Evolutionary conservation across 306 rosid species (phyloP).

Genomic region (Neltuma alba): DNA sequence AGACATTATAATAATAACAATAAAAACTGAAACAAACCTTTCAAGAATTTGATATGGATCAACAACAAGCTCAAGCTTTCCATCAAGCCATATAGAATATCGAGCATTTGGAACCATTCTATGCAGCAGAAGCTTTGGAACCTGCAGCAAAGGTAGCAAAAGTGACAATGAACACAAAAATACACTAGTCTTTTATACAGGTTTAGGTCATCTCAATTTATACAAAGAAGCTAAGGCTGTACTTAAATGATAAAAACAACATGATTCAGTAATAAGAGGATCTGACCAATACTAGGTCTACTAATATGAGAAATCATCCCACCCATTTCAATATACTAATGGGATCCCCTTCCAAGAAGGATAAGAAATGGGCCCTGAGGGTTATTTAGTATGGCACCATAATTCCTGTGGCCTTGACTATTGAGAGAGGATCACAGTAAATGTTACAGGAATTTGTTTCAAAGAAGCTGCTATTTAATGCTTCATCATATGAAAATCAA

Average conservation of each 20-base stretch:
- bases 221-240: slow-evolving; percentile 25
- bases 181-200: slow-evolving; percentile 5
- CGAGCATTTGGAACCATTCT: slow-evolving; percentile 92
- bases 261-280: slow-evolving; percentile 17
- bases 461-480: background rate
- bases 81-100: slow-evolving; percentile 93
- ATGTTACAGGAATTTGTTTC: background rate
- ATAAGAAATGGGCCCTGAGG: background rate
- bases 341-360: background rate
- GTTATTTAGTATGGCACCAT: slow-evolving; percentile 3
- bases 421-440: background rate
- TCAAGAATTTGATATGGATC: slow-evolving; percentile 95
- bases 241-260: slow-evolving; percentile 26
- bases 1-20: background rate
- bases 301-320: slow-evolving; percentile 26
- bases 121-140: slow-evolving; percentile 95
- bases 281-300: slow-evolving; percentile 27
- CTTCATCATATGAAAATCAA: slow-evolving; percentile 11
- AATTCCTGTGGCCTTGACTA: slow-evolving; percentile 15
- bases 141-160: slow-evolving; percentile 52
- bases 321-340: background rate
- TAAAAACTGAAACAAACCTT: slow-evolving; percentile 56
- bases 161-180: slow-evolving; percentile 36
- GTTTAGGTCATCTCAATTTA: slow-evolving; percentile 17
- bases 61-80: slow-evolving; percentile 95